Evolutionary conservation across 1,284 basidiomycete genomes (phyloP).

Genomic region (Boletellus deceptivus): DNA sequence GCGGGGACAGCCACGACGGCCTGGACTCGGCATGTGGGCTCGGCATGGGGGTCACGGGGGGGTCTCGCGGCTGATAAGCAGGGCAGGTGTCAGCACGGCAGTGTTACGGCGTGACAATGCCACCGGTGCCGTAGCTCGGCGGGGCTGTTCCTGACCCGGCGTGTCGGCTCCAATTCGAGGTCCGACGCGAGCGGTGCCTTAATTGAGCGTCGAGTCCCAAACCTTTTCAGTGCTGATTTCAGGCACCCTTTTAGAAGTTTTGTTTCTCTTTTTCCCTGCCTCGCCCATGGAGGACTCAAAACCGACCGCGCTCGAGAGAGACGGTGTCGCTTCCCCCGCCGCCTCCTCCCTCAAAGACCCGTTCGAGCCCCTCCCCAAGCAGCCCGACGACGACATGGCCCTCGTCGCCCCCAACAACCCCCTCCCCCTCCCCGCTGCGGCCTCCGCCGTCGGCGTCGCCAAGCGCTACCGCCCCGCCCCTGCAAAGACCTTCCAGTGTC

Average conservation of each 20-base stretch:
- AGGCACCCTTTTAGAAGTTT: constrained; percentile 34
- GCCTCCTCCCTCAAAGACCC: not conserved
- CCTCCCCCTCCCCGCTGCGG: constrained; percentile 17
- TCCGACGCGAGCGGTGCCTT: constrained; percentile 35
- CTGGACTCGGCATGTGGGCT: constrained; percentile 5
- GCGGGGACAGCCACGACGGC: not conserved
- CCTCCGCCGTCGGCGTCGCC: constrained; percentile 30
- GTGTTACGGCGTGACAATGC: constrained; percentile 15
- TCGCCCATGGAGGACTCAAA: constrained; percentile 36
- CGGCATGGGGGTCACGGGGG: constrained; percentile 18
- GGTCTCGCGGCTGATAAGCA: constrained; percentile 22
- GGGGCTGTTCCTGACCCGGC: constrained; percentile 34
- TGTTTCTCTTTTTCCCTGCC: constrained; percentile 33
- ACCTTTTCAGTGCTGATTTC: constrained; percentile 34
- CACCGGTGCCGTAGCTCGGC: constrained; percentile 36
- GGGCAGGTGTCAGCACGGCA: constrained; percentile 22
- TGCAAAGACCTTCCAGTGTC: constrained; percentile 92
- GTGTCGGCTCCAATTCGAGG: constrained; percentile 20
- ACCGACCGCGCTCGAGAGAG: constrained; percentile 28
- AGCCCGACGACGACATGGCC: constrained; percentile 22
- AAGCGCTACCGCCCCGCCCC: constrained; percentile 76
- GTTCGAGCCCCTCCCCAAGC: not conserved
- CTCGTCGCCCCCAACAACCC: constrained; percentile 28
- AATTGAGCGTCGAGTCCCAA: constrained; percentile 31
- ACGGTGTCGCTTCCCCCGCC: constrained; percentile 13